Percentiles rank a stretch among this genome's conserved stretches.
Evolutionary conservation across 495 filamentous ascomycete genomes (phyloP).

Genomic region (Pseudoneurospora amorphoporcata): DNA sequence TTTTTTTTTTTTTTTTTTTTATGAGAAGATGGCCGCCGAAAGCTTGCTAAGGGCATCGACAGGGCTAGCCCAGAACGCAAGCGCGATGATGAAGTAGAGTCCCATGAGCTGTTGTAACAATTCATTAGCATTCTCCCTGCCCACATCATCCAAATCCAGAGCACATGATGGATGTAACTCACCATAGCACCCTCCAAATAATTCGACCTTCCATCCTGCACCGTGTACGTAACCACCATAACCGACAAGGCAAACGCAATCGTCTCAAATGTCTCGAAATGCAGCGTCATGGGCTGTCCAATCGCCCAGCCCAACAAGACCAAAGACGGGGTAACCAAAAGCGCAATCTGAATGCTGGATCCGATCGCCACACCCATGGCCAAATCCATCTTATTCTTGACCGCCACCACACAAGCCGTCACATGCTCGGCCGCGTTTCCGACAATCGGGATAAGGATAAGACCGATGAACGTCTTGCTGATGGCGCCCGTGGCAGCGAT

Average conservation of each 20-base stretch:
- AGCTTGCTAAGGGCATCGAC: constrained; percentile 40
- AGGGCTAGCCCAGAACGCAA: constrained; percentile 86
- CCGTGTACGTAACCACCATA: constrained; percentile 82
- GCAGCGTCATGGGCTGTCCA: constrained; percentile 72
- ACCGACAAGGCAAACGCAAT: constrained; percentile 87
- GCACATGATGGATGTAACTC: too few relatives aligned
- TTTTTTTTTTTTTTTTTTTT: too few relatives aligned
- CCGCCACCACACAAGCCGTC: constrained; percentile 82
- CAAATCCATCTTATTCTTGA: constrained; percentile 96
- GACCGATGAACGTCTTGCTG: constrained; percentile 92
- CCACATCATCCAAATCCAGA: too few relatives aligned
- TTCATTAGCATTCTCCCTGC: neutral
- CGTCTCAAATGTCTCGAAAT: constrained; percentile 85
- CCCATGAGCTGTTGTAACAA: constrained; percentile 32
- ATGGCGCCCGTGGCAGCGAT: constrained; percentile 77
- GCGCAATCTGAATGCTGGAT: constrained; percentile 86
- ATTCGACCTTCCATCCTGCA: constrained; percentile 90
- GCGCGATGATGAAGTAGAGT: constrained; percentile 70
- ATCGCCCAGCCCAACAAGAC: constrained; percentile 86
- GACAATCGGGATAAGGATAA: constrained; percentile 92
- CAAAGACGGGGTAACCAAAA: constrained; percentile 82
- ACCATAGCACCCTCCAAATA: constrained; percentile 93
- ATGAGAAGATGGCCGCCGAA: neutral
- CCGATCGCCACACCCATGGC: constrained; percentile 92
- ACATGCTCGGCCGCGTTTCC: constrained; percentile 97